Conservation (phyloP, 106 monocot genomes). For the Iris macrosiphon region DNA sequence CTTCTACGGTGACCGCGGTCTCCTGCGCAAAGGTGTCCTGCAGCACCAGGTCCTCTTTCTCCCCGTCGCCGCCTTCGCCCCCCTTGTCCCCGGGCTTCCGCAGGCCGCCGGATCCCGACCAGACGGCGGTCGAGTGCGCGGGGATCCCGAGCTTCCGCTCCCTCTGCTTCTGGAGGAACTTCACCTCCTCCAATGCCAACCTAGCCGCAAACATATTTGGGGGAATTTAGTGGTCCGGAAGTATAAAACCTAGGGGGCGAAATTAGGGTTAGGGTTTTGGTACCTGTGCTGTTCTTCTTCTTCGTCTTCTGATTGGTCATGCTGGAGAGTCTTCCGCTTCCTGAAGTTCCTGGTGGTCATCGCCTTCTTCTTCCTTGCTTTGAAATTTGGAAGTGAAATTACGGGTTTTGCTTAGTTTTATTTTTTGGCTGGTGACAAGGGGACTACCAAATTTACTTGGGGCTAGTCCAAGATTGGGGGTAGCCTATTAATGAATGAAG, state of each 20-base stretch:
- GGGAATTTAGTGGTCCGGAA: not conserved
- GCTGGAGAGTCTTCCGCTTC: slow-evolving; percentile 3
- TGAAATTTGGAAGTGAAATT: no score
- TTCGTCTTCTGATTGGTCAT: slow-evolving; percentile 17
- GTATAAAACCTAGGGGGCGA: not conserved
- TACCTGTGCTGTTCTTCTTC: slow-evolving; percentile 20
- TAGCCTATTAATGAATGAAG: no score
- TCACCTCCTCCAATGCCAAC: slow-evolving; percentile 81
- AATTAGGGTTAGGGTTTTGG: not conserved
- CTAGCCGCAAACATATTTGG: slow-evolving; percentile 17
- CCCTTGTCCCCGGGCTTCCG: slow-evolving; percentile 4
- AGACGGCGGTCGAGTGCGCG: slow-evolving; percentile 16
- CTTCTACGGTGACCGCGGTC: slow-evolving; percentile 89
- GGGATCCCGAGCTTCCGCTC: slow-evolving; percentile 79
- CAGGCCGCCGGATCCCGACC: slow-evolving; percentile 4
- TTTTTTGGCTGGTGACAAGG: no score
- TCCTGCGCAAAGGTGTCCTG: slow-evolving; percentile 98
- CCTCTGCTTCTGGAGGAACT: slow-evolving; percentile 86
- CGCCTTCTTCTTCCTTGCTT: no score
- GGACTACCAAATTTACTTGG: no score
- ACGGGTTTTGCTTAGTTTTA: no score
- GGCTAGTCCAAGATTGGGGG: no score
- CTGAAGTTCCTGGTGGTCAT: slow-evolving; percentile 20
- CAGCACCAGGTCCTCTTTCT: slow-evolving; percentile 78
- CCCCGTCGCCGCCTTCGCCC: slow-evolving; percentile 29